Evolutionary conservation across 345 rosid species (phyloP).

Genomic region (Pugionium dolabratum): DNA sequence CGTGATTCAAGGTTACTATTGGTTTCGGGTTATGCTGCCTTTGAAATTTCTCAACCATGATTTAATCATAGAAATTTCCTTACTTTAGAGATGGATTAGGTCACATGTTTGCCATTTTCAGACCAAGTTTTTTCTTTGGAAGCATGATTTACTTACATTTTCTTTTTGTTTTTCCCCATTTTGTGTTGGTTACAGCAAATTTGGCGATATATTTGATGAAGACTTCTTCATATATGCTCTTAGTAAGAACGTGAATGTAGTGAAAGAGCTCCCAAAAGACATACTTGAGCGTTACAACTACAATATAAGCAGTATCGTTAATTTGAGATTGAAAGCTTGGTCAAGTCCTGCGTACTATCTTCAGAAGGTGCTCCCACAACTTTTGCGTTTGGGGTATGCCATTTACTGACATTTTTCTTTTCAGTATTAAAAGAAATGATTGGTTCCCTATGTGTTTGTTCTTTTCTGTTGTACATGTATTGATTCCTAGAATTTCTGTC

Average conservation of each 20-base stretch:
- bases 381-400: conserved; percentile 62
- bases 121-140: conserved; percentile 2
- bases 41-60: conserved; percentile 9
- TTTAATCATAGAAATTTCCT: not conserved
- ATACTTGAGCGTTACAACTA: conserved; percentile 76
- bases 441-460: not conserved
- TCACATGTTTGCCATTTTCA: not conserved
- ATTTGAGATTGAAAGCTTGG: conserved; percentile 93
- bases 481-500: not conserved
- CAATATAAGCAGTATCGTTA: conserved; percentile 88
- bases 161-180: not conserved
- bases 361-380: conserved; percentile 89
- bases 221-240: conserved; percentile 79
- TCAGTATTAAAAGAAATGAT: not conserved
- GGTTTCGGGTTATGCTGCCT: conserved; percentile 7
- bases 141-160: conserved; percentile 14
- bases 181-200: conserved; percentile 60
- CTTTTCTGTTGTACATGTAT: conserved; percentile 2
- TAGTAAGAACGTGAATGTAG: conserved; percentile 70
- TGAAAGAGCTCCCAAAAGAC: conserved; percentile 77
- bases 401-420: conserved; percentile 4
- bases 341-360: conserved; percentile 85
- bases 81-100: conserved; percentile 12
- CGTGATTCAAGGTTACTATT: conserved; percentile 87
- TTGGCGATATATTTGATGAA: conserved; percentile 93